phyloP scores from a whole-genome alignment of 2,329 filamentous ascomycete genomes.

The Colletotrichum brevisporum region DNA sequence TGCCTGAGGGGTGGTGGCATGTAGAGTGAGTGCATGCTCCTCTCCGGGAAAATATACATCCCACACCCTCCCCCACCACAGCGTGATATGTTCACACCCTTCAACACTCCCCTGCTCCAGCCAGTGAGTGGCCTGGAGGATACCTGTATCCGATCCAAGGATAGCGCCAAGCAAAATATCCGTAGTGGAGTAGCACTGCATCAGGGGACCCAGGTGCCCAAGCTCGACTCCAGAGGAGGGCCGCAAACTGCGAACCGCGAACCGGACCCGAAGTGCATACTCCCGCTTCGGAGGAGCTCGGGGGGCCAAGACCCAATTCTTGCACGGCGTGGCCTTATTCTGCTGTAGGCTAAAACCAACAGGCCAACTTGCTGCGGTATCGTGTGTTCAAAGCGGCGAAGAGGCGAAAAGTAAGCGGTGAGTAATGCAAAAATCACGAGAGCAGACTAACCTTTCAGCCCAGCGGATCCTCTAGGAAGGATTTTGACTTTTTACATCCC shows the following conservation, averaged over 20 bases:
- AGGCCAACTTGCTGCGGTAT: not conserved
- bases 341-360: slow-evolving; percentile 6
- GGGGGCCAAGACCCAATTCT: slow-evolving; percentile 16
- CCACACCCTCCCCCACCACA: slow-evolving; percentile 18
- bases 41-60: slow-evolving; percentile 4
- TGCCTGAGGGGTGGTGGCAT: not conserved
- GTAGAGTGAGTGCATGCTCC: slow-evolving; percentile 2
- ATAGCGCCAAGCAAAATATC: slow-evolving; percentile 35
- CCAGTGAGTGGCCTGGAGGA: not conserved
- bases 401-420: slow-evolving; percentile 14
- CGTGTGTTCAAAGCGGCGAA: slow-evolving; percentile 13
- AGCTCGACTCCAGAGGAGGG: slow-evolving; percentile 9
- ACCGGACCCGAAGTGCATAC: slow-evolving; percentile 29
- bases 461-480: slow-evolving; percentile 6
- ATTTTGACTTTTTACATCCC: slow-evolving; percentile 37
- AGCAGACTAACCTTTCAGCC: slow-evolving; percentile 22
- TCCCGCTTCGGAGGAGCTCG: slow-evolving; percentile 31
- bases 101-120: not conserved
- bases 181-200: slow-evolving; percentile 33
- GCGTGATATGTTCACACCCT: slow-evolving; percentile 24
- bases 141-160: slow-evolving; percentile 26
- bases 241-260: slow-evolving; percentile 21
- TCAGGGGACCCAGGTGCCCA: slow-evolving; percentile 25
- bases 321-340: slow-evolving; percentile 21
- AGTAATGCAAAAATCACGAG: slow-evolving; percentile 21